A percentile compares a stretch with the other conserved stretches of the same genome.
phyloP scores from a whole-genome alignment of 2,329 filamentous ascomycete species.

The Botryotinia globosa region DNA sequence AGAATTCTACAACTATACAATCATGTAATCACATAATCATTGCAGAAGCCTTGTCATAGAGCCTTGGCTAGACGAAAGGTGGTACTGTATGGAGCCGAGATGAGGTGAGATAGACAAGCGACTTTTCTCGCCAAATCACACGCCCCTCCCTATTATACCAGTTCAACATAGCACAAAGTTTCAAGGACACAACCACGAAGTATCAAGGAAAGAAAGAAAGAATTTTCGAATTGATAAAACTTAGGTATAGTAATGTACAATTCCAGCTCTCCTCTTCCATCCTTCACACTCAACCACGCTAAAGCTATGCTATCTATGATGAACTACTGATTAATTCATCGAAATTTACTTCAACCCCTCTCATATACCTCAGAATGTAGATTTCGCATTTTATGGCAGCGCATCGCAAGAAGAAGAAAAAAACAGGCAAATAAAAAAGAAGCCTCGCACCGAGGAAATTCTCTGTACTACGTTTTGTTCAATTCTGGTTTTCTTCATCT shows the following conservation, averaged over 20 bases:
- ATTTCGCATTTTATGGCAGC: neutral
- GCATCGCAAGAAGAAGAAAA: neutral
- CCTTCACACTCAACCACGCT: neutral
- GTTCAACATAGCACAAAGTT: neutral
- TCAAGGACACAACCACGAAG: neutral
- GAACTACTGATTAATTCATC: neutral
- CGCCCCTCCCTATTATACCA: neutral
- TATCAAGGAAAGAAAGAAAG: neutral
- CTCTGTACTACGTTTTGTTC: neutral
- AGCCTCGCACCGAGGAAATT: neutral
- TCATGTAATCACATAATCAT: neutral
- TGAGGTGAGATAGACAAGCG: neutral
- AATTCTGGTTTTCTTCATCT: neutral
- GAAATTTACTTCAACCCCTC: neutral
- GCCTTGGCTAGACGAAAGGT: neutral
- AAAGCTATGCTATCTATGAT: neutral
- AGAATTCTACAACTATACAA: neutral
- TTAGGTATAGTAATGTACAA: conserved; percentile 5
- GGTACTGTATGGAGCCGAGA: neutral
- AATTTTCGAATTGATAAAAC: neutral
- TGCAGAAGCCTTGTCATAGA: neutral
- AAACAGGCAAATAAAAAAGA: neutral
- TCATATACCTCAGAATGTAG: neutral
- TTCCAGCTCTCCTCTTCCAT: neutral
- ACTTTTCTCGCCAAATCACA: neutral